phyloP scores from a whole-genome alignment of 2,329 filamentous ascomycete species.

The Decorospora gaudefroyi region DNA sequence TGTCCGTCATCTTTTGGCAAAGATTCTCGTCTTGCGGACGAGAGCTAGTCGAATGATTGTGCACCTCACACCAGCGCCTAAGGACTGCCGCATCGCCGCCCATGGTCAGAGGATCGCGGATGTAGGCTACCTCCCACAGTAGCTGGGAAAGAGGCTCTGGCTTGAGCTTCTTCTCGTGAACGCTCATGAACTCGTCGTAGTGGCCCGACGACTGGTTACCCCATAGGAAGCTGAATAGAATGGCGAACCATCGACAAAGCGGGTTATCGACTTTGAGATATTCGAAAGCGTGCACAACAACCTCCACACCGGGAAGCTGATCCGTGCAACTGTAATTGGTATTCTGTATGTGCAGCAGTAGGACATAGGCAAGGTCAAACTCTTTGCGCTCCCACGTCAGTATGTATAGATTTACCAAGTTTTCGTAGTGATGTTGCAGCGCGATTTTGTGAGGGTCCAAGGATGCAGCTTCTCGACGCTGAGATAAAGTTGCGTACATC shows the following conservation, averaged over 20 bases:
- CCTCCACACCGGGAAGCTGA: neutral
- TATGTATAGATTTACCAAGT: slow-evolving; percentile 22
- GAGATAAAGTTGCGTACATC: slow-evolving; percentile 6
- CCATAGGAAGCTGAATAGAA: slow-evolving; percentile 22
- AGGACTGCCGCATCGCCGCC: slow-evolving; percentile 15
- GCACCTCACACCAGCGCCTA: slow-evolving; percentile 18
- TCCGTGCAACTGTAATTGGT: slow-evolving; percentile 12
- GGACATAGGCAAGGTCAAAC: slow-evolving; percentile 9
- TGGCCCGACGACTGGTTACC: slow-evolving; percentile 4
- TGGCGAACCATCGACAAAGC: slow-evolving; percentile 26
- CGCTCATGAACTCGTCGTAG: slow-evolving; percentile 8
- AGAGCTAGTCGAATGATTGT: slow-evolving; percentile 10
- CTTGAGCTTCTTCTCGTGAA: neutral
- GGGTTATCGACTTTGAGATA: slow-evolving; percentile 11
- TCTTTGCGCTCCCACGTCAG: slow-evolving; percentile 6
- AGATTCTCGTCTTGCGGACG: neutral
- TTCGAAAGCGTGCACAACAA: slow-evolving; percentile 10
- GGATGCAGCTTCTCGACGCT: neutral
- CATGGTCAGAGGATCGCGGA: slow-evolving; percentile 10
- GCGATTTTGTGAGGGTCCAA: neutral
- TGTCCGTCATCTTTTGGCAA: slow-evolving; percentile 3
- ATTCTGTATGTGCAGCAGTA: slow-evolving; percentile 19
- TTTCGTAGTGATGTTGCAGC: slow-evolving; percentile 20
- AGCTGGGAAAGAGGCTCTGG: slow-evolving; percentile 12
- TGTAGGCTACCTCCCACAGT: slow-evolving; percentile 11